A percentile compares a stretch with the other conserved stretches of the same genome.
Evolutionary conservation across 2,329 filamentous ascomycete species (phyloP).

Genomic region (Xylariaceae sp.): DNA sequence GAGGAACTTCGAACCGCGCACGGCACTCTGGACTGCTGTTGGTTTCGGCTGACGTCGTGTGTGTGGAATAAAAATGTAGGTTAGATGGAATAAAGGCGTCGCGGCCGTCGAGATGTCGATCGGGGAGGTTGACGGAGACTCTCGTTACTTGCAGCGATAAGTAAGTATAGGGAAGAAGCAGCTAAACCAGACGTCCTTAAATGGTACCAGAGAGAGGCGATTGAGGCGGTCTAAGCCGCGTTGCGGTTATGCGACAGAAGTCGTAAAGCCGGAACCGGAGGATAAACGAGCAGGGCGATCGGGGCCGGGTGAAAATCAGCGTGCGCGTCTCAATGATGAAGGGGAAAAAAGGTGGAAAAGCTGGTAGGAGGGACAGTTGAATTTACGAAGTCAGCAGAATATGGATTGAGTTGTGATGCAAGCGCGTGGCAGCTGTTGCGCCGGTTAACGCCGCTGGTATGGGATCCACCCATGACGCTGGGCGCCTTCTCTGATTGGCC

Average conservation of each 20-base stretch:
- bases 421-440: too few relatives aligned
- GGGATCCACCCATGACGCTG: too few relatives aligned
- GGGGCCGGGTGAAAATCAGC: background rate
- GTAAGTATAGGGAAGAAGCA: background rate
- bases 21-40: background rate
- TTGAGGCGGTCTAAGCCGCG: background rate
- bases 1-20: background rate
- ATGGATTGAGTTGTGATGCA: too few relatives aligned
- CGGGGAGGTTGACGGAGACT: background rate
- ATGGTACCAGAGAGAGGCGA: background rate
- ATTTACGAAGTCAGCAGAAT: background rate
- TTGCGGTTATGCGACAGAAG: background rate
- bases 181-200: background rate
- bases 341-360: background rate
- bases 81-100: background rate
- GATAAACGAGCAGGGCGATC: background rate
- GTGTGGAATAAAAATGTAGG: background rate
- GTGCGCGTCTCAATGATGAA: background rate
- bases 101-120: background rate
- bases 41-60: background rate
- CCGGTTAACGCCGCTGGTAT: too few relatives aligned
- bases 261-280: background rate
- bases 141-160: background rate
- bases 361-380: background rate
- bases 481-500: too few relatives aligned